These are phyloP conservation scores for Prunus mongolica DNA, from an alignment of 306 rosid genomes.

Conservation along the genomic window DNA sequence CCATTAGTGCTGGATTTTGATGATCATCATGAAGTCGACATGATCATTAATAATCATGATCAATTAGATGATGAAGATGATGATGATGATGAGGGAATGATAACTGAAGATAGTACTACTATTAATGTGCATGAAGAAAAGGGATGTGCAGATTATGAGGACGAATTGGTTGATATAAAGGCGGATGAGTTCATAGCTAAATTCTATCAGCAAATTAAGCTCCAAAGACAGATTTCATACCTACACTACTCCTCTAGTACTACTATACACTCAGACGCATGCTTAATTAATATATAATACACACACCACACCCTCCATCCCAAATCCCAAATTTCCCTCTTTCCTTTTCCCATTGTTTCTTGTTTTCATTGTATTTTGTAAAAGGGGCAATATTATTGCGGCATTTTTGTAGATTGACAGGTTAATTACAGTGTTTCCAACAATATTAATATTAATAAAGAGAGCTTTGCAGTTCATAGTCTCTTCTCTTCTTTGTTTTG, in stretches of 20 bases:
- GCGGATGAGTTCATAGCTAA: constrained; percentile 88
- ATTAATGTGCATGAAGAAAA: background rate
- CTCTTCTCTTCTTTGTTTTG: too few species aligned
- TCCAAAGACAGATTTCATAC: constrained; percentile 52
- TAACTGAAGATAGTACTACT: background rate
- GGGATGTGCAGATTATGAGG: background rate
- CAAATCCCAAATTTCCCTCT: too few species aligned
- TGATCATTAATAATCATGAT: background rate
- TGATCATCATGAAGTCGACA: background rate
- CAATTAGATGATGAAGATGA: background rate
- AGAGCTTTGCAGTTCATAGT: too few species aligned
- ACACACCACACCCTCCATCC: too few species aligned
- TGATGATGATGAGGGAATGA: background rate
- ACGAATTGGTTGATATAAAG: constrained; percentile 39
- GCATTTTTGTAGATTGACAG: too few species aligned
- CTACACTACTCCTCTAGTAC: constrained; percentile 4
- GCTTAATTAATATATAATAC: too few species aligned
- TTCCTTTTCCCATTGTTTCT: too few species aligned
- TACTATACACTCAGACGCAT: too few species aligned
- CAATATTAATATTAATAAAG: too few species aligned
- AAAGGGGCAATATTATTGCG: too few species aligned
- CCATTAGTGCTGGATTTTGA: constrained; percentile 38
- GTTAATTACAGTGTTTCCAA: too few species aligned
- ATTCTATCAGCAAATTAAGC: constrained; percentile 60
- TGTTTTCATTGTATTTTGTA: too few species aligned